Base-by-base conservation (phyloP, 2,329 filamentous ascomycete genomes). In the Alternaria incomplexa region DNA sequence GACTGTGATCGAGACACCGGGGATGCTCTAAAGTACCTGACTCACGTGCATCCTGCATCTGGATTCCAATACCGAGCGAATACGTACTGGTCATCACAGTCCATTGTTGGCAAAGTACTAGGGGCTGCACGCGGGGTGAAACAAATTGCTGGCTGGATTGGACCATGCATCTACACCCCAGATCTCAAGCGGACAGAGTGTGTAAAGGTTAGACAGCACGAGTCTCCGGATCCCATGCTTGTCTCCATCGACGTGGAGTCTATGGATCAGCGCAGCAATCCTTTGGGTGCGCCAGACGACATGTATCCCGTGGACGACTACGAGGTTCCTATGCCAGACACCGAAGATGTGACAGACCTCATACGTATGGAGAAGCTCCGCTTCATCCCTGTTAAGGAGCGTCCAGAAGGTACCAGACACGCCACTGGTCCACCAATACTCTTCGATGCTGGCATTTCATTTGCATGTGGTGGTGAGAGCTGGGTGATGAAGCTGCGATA, bases 11-110 rank as follows among this genome's bases (percentile, higher is more conserved):
- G 88, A 2, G 90, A 92, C 73, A 85, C 85, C 5, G 88, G 88
- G 6, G 87, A 90, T 64, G 83, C 88, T 8, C 85, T 93, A 15
- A 88, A 89, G 11, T 84, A 90, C 32, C 84, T 93, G 9, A 90
- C 88, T 1, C 89, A 92, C 70, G 84, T 90, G 68, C 86, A 90
- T 61, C 89, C 90, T 1, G 84, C 89, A 68, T 89, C 89, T 66
- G 91, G 91, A 15, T 93, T 93, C 73, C 91, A 93, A 79, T 93
- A 93, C 75, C 89, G 89, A 61, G 89, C 88, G 60, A 90, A 90
- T 73, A 93, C 91, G 1, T 93, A 93, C 82, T 93, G 91, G 91
- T 88, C 90, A 4, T 86, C 88, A 12, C 83, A 86, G 20, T 91
- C 86, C 69, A 91, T 93, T 60, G 89, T 93, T 3, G 91, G 91